Evolutionary conservation across 257 asterid genomes (phyloP), one percentile per base, ranked within the genome.

Genomic region (Thymus mandschuricus): DNA sequence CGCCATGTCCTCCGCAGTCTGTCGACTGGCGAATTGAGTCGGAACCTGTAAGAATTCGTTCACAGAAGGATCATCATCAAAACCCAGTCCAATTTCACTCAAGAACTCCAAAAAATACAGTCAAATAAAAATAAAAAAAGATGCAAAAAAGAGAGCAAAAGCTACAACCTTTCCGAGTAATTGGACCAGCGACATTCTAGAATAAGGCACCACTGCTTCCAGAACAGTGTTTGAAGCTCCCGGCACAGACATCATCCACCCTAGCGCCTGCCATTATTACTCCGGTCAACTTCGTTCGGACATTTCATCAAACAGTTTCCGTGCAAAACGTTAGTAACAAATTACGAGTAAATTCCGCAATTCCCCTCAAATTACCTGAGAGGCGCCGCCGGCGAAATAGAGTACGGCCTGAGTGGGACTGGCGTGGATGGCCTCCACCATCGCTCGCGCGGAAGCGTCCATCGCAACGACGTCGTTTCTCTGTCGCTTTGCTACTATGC

Each of bases 201-300:
- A 91, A 80, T 91, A 94, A 46, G 99, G 96, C 63, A 89, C 91
- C 29, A 82, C 86, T 0, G 90, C 74, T 84, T 94, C 99, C 40
- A 91, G 85, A 31, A 91, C 84, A 1, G 97, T 89, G 81, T 81
- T 91, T 8, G 98, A 86, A 66, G 98, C 99, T 76, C 98, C 99
- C 5, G 97, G 96, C 45, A 85, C 88, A n/a, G 98, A 89, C 87
- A 94, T 71, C 76, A 94, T 71, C 97, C 97, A 94, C 60, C 97
- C 97, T 65, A 91, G 80, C 41, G 95, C 97, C 98, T 93, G 83
- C 13, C 52, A 78, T 3, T 3, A 45, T 10, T 41, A 40, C 58
- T 78, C 59, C 34, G 46, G 38, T 34, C 58, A 48, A 65, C 72
- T 70, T 77, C 69, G 58, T 46, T 71, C 0, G 38, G 74, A 55